These are phyloP conservation scores for Infundibulicybe gibba DNA, from an alignment of 768 basidiomycete genomes.

Conservation along the genomic window DNA sequence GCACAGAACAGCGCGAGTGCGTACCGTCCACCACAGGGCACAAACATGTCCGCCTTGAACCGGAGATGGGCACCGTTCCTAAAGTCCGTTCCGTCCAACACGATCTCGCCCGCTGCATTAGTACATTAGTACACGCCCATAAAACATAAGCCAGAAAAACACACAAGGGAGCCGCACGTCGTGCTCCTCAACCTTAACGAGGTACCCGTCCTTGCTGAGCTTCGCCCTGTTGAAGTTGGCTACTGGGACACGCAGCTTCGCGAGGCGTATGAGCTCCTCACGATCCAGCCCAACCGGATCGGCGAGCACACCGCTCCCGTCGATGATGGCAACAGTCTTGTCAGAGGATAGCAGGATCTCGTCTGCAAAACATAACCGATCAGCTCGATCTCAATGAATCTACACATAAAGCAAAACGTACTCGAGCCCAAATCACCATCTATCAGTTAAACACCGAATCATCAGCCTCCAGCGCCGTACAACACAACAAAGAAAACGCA, in stretches of 20 bases:
- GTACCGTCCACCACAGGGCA: constrained; percentile 92
- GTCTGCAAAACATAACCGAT: constrained; percentile 39
- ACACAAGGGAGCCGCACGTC: constrained; percentile 88
- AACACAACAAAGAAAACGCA: constrained; percentile 22
- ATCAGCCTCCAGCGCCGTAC: neutral
- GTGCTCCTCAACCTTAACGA: constrained; percentile 90
- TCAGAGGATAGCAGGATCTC: constrained; percentile 95
- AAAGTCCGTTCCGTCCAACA: constrained; percentile 95
- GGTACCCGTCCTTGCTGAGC: constrained; percentile 90
- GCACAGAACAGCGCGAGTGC: constrained; percentile 12
- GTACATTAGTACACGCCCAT: neutral
- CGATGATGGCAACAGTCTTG: constrained; percentile 92
- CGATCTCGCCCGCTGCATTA: constrained; percentile 78
- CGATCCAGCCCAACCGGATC: constrained; percentile 89
- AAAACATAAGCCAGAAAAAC: constrained; percentile 23
- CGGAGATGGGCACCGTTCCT: constrained; percentile 94
- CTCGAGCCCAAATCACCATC: constrained; percentile 98
- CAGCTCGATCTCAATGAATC: constrained; percentile 5
- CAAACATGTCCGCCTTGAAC: constrained; percentile 96
- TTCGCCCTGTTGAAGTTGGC: constrained; percentile 78
- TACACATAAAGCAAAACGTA: constrained; percentile 34
- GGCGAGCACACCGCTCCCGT: constrained; percentile 93
- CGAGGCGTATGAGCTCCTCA: constrained; percentile 84
- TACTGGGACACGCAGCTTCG: constrained; percentile 81
- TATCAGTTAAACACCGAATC: constrained; percentile 12